Evolutionary conservation across 2,329 filamentous ascomycete species (phyloP).

Genomic region (Pseudogymnoascus sp.): DNA sequence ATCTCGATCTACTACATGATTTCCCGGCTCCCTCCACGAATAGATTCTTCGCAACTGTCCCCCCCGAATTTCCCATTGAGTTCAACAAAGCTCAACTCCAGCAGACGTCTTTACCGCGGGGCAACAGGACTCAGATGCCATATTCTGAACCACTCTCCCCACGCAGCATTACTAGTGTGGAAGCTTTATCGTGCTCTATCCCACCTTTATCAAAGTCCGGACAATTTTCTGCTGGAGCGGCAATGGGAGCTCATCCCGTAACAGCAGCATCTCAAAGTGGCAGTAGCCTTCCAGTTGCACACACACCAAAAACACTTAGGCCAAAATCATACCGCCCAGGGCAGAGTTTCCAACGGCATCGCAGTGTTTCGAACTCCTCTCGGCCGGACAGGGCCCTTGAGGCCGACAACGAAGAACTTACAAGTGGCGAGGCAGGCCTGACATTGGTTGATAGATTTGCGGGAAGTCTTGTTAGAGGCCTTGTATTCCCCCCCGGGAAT

Average conservation of each 20-base stretch:
- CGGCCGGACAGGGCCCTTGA: slow-evolving; percentile 28
- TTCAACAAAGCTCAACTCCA: slow-evolving; percentile 4
- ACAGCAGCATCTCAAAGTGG: slow-evolving; percentile 42
- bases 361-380: slow-evolving; percentile 73
- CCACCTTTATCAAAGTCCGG: slow-evolving; percentile 43
- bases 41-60: neutral
- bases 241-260: slow-evolving; percentile 47
- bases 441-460: slow-evolving; percentile 39
- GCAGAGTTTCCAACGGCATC: slow-evolving; percentile 69
- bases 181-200: slow-evolving; percentile 56
- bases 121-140: neutral
- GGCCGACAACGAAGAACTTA: neutral
- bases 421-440: neutral
- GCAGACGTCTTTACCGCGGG: neutral
- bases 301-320: slow-evolving; percentile 49
- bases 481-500: slow-evolving; percentile 72
- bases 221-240: slow-evolving; percentile 34
- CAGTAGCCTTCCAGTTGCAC: slow-evolving; percentile 43
- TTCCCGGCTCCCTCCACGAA: neutral
- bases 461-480: slow-evolving; percentile 80
- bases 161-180: slow-evolving; percentile 49
- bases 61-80: neutral
- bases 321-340: slow-evolving; percentile 48
- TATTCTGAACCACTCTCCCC: slow-evolving; percentile 38
- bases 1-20: slow-evolving; percentile 1